Base-by-base conservation (phyloP, 208 protist genomes). In the Wallacemonas sp. region DNA sequence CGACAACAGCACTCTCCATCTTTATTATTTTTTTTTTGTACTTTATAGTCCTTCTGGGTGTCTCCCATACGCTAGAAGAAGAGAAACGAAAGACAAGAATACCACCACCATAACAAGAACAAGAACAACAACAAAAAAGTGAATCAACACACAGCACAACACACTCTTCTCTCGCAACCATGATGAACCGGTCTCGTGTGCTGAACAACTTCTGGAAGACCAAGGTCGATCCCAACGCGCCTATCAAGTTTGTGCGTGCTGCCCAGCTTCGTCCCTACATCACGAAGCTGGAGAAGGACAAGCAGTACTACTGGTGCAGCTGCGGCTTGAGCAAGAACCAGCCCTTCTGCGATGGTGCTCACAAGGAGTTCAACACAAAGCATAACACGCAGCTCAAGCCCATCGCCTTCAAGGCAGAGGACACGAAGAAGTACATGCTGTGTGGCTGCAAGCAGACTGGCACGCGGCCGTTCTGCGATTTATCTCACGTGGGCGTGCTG, bases 231-330 rank as follows among this genome's bases (percentile, higher is more conserved):
- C 81, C 84, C 15, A 82, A 81, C 62, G 75, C 62, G 33, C 77
- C 79, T 12, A 68, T 71, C 11, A 77, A 77, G 24, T 84, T 87
- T 61, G 79, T 70, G 15, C 31, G 62, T 41, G 61, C 88, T 24
- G 67, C 85, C 0, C 73, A 86, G 60, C 82, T 80, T 26, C 75
- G 46, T 3, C 85, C 85, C 11, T 86, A 80, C 59, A 60, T 76
- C 44, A 46, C 71, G 36, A 27, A 68, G 38, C 56, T 92, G 28
- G 72, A 93, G 70, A 64, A 69, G 12, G 82, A 74, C 9, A 88
- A 83, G 69, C 86, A 79, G 62, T 94, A 94, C 65, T 90, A 84
- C 70, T 94, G 88, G 88, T 94, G 88, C 60, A 61, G 71, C 9
- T 94, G 88, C 56, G 88, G 88, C 36, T 49, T 86, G 41, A 91